Evolutionary conservation across 2,329 filamentous ascomycete genomes (phyloP).

Genomic region (Hymenoscyphus infarciens): DNA sequence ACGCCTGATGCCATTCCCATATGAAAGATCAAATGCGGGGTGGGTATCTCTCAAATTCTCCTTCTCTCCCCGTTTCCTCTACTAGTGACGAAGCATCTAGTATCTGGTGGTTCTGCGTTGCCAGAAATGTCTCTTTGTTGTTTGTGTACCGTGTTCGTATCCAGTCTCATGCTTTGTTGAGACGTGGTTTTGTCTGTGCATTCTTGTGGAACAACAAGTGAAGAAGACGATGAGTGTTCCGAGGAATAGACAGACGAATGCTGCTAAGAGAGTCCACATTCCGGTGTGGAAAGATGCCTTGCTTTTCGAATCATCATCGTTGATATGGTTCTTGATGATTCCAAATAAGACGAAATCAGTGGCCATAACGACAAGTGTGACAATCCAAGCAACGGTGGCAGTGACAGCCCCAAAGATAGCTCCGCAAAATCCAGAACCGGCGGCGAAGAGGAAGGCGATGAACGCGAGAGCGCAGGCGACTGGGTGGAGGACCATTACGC

Average conservation of each 20-base stretch:
- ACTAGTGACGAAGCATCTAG: conserved; percentile 5
- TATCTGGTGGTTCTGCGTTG: conserved; percentile 16
- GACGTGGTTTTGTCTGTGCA: conserved; percentile 17
- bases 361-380: conserved; percentile 46
- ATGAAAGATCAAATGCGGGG: neutral
- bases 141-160: conserved; percentile 18
- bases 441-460: conserved; percentile 54
- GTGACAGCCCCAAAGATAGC: conserved; percentile 50
- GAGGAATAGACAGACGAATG: conserved; percentile 52
- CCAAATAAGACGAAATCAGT: conserved; percentile 57
- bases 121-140: conserved; percentile 21
- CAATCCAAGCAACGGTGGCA: conserved; percentile 47
- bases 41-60: neutral
- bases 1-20: neutral
- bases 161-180: conserved; percentile 19
- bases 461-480: conserved; percentile 55
- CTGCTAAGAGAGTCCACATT: conserved; percentile 57
- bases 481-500: conserved; percentile 60
- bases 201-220: conserved; percentile 52
- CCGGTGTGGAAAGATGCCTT: conserved; percentile 45
- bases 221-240: conserved; percentile 57
- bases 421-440: conserved; percentile 50
- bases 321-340: conserved; percentile 52
- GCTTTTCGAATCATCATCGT: conserved; percentile 39
- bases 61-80: neutral